These are phyloP conservation scores for Lasiodiplodia theobromae DNA, from an alignment of 2,329 filamentous ascomycete genomes.

Conservation along the genomic window DNA sequence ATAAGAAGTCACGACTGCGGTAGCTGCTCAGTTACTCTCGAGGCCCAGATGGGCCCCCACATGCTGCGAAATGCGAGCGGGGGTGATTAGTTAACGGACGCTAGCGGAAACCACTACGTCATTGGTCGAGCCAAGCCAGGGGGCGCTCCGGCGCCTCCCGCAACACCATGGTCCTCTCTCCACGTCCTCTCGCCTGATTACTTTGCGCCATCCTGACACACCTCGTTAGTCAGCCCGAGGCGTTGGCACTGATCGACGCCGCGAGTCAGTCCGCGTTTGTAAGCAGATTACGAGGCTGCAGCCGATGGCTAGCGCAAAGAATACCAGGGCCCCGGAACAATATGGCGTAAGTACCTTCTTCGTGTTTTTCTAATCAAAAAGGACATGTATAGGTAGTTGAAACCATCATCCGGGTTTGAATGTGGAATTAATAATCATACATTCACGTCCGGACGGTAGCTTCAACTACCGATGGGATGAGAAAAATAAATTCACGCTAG, in stretches of 20 bases:
- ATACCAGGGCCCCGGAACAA: too few relatives aligned
- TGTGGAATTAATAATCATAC: too few relatives aligned
- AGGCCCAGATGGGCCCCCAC: background rate
- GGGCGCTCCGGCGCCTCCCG: background rate
- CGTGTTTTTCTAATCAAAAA: too few relatives aligned
- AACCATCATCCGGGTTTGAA: too few relatives aligned
- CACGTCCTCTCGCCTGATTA: background rate
- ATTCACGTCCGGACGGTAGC: too few relatives aligned
- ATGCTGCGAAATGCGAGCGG: constrained; percentile 17
- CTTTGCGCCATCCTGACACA: background rate
- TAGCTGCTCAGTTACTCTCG: background rate
- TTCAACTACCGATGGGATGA: too few relatives aligned
- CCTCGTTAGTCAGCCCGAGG: background rate
- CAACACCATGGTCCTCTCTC: background rate
- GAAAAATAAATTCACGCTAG: too few relatives aligned
- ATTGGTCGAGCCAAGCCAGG: background rate
- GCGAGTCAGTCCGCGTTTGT: background rate
- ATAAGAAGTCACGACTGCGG: background rate
- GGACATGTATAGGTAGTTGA: background rate
- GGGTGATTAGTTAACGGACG: background rate
- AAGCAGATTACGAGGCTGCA: background rate
- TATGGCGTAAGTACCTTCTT: too few relatives aligned
- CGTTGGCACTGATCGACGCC: background rate
- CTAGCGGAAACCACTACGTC: background rate
- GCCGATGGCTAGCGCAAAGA: too few relatives aligned